Evolutionary conservation across 2,329 filamentous ascomycete genomes (phyloP), one percentile per base, ranked within the genome.

Genomic region (Thyridium curvatum): DNA sequence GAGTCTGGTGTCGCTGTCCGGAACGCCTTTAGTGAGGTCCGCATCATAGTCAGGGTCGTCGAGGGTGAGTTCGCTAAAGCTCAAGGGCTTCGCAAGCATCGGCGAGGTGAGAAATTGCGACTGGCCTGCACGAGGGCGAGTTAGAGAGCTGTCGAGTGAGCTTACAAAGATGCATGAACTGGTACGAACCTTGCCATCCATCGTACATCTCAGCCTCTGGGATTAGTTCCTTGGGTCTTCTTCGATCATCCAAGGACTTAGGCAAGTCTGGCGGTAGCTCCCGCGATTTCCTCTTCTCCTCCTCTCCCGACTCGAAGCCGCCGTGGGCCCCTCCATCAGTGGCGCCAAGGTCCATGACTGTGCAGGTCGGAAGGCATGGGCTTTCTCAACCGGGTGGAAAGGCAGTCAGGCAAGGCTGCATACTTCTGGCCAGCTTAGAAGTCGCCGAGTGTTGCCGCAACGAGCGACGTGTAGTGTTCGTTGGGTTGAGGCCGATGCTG

Each of bases 121-220:
- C 72, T 96, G 88, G 48, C 91, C 91, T 96, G 57, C 38, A 21
- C 30, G 28, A 8, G n/a, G 37, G 21, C 47, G 40, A 43, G 49
- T 39, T 45, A 32, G 31, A 46, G 50, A 26, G 30, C 16, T 37
- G 37, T 34, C 28, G 38, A 28, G 30, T 32, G 38, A 45, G 37
- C 39, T 12, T 33, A 30, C 16, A 37, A 41, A 3, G 32, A 35
- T 13, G 28, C 43, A 43, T 42, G 39, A 43, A 43, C 35, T 41
- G 40, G 41, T 39, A 66, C 68, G 45, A 49, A 72, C 91, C 91
- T 82, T 97, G 89, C 93, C 93, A 98, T 51, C 88, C 93, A 74
- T 98, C 93, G 61, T 97, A 98, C 68, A 96, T 88, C 70, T 97
- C 93, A 31, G 90, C 95, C 70, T 97, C 93, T 30, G 74, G 72